A percentile compares a stretch with the other conserved stretches of the same genome.
Conservation (phyloP, 208 protist species). For the Wallacemonas sp. region DNA sequence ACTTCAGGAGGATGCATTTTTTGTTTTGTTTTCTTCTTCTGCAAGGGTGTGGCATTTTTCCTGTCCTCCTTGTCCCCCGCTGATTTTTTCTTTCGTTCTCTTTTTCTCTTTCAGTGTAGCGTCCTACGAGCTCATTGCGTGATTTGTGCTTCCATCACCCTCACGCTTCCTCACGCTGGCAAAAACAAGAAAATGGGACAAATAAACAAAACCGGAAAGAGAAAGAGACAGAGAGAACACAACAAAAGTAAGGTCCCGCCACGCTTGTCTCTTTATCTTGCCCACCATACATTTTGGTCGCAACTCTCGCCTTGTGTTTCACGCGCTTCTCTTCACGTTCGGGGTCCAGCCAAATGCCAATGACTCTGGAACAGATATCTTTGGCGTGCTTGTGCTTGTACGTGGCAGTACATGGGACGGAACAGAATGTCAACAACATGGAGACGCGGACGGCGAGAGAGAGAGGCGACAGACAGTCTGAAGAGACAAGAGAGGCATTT, state of each 20-base stretch:
- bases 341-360: too few species aligned
- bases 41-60: too few species aligned
- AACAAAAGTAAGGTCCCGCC: neutral
- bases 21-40: neutral
- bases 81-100: neutral
- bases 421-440: too few species aligned
- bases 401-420: too few species aligned
- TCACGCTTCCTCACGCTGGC: neutral
- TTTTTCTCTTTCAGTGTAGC: neutral
- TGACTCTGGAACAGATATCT: slow-evolving; percentile 7
- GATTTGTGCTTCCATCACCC: neutral
- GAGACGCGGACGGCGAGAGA: too few species aligned
- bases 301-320: neutral
- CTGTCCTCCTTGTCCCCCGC: neutral
- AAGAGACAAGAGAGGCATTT: neutral
- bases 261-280: too few species aligned
- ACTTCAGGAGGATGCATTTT: too few species aligned
- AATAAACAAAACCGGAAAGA: neutral
- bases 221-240: neutral
- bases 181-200: neutral
- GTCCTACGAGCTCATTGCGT: too few species aligned
- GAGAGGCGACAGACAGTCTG: too few species aligned
- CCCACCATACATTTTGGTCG: neutral
- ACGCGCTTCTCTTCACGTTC: too few species aligned
- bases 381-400: too few species aligned